phyloP scores from a whole-genome alignment of 257 asterid genomes.

The Capsicum pubescens region DNA sequence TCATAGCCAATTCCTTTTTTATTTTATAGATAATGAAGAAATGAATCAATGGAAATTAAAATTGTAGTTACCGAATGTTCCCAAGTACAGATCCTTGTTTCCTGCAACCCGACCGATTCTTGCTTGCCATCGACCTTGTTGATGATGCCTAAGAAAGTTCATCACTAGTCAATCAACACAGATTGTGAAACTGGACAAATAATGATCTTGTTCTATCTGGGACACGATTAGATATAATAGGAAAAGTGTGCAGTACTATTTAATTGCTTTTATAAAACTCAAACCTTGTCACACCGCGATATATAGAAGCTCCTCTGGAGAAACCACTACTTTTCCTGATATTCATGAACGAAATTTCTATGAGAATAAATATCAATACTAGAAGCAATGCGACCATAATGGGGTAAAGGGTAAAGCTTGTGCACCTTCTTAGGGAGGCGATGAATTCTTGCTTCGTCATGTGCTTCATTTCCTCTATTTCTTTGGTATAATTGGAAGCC shows the following conservation, averaged over 20 bases:
- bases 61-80: slow-evolving; percentile 63
- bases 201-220: neutral
- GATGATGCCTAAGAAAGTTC: slow-evolving; percentile 57
- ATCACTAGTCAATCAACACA: neutral
- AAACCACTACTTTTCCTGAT: slow-evolving; percentile 76
- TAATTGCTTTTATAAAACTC: neutral
- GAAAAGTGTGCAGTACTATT: neutral
- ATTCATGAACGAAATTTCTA: neutral
- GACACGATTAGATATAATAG: neutral
- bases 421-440: slow-evolving; percentile 86
- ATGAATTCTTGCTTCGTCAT: slow-evolving; percentile 86
- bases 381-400: neutral
- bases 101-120: slow-evolving; percentile 84
- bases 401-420: neutral
- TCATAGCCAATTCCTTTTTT: neutral
- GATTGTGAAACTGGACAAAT: neutral
- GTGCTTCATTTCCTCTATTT: slow-evolving; percentile 83
- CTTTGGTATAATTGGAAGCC: slow-evolving; percentile 70
- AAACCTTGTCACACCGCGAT: slow-evolving; percentile 80
- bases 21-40: neutral
- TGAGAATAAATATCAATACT: neutral
- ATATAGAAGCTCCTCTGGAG: slow-evolving; percentile 77
- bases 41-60: neutral
- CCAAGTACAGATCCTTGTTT: slow-evolving; percentile 72
- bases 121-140: slow-evolving; percentile 87